Conservation (phyloP, 2,329 filamentous ascomycete species). For the Dactylellina parvicollis region DNA sequence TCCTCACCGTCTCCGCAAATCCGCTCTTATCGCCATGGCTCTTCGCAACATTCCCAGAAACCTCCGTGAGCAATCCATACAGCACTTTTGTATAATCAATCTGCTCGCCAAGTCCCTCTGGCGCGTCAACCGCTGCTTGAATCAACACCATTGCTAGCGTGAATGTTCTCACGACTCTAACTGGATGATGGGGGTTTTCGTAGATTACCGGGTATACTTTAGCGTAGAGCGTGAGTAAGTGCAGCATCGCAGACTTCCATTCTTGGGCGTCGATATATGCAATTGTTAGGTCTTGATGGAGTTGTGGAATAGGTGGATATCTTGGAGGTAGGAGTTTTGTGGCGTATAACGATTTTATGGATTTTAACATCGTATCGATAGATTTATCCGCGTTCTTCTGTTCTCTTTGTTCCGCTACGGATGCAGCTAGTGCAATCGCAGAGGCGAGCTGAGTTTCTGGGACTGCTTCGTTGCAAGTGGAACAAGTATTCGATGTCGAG, state of each 20-base stretch:
- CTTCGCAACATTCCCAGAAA: slow-evolving; percentile 60
- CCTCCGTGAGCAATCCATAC: slow-evolving; percentile 63
- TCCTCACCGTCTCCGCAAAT: slow-evolving; percentile 62
- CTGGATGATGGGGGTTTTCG: slow-evolving; percentile 65
- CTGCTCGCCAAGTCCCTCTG: slow-evolving; percentile 59
- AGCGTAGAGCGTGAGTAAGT: slow-evolving; percentile 66
- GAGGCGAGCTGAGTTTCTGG: slow-evolving; percentile 54
- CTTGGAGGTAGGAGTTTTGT: slow-evolving; percentile 64
- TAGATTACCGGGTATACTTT: slow-evolving; percentile 67
- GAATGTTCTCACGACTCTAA: slow-evolving; percentile 65
- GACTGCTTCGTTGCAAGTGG: slow-evolving; percentile 4
- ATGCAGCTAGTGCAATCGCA: slow-evolving; percentile 20
- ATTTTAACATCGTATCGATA: slow-evolving; percentile 43
- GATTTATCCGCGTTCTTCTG: slow-evolving; percentile 59
- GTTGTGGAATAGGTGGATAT: slow-evolving; percentile 67
- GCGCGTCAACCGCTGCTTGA: slow-evolving; percentile 52
- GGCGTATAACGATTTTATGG: slow-evolving; percentile 62
- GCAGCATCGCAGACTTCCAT: slow-evolving; percentile 65
- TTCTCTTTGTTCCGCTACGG: slow-evolving; percentile 59
- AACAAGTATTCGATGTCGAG: slow-evolving; percentile 4
- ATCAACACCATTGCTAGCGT: slow-evolving; percentile 56
- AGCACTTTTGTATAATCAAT: slow-evolving; percentile 63
- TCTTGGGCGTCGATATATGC: slow-evolving; percentile 63
- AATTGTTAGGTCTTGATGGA: slow-evolving; percentile 68
- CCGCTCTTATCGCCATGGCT: slow-evolving; percentile 63